Base-by-base conservation (phyloP, 768 basidiomycete species). In the Agrocybe pediades region DNA sequence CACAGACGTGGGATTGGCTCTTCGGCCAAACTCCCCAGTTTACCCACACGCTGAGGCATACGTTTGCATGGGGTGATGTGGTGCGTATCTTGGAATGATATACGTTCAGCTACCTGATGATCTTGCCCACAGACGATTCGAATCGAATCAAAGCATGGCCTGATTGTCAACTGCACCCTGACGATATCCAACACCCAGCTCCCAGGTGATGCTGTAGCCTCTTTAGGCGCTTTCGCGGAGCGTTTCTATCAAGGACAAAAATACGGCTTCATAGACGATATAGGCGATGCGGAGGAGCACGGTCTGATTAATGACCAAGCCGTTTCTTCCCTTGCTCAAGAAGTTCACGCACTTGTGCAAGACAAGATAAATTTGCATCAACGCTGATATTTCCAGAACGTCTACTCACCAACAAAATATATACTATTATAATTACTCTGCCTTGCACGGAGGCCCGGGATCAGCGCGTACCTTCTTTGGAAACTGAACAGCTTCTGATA, bases 21-120 rank as follows among this genome's bases (percentile, higher is more conserved):
- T 97, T 85, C 62, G 96, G 95, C 0, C 91, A 95, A 65, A 96
- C 95, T 0, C 95, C 95, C 39, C 90, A 96, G 65, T 98, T 99
- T 66, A 87, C 84, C 6, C 90, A 92, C 62, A 74, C 74, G 2
- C 41, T 82, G 11, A 47, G 61, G 3, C 63, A 65, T 21, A 51
- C 65, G n/a, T 86, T 87, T 56, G 42, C 63, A 3, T 84, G 84
- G 83, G 85, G 82, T 9, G 62, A 69, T 26, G 68, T 78, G 23
- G 84, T 84, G 59, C 49, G 71, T 70, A 9, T 7, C 16, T 16
- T 47, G 20, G 20, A 20, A 15, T 19, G 3, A 20, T 30, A 7
- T 21, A 30, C 42, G 16, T 7, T 13, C 13, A 9, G 29, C 23
- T 8, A n/a, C 1, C 13, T 46, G 17, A 41, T 41, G 49, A 24